These are phyloP conservation scores for Carex scoparia DNA, from an alignment of 176 grass and related monocot genomes.

Conservation along the genomic window DNA sequence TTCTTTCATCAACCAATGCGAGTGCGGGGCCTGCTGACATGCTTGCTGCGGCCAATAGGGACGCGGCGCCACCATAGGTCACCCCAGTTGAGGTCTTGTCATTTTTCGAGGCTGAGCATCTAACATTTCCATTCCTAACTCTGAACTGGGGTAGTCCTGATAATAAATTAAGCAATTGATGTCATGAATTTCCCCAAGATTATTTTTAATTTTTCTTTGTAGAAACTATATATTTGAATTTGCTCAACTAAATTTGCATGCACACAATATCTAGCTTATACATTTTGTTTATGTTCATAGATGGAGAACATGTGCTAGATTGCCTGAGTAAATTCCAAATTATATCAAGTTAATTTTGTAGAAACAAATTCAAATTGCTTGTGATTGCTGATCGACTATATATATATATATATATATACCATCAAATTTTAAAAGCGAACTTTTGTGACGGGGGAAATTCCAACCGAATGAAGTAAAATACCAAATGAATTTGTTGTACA, in stretches of 20 bases:
- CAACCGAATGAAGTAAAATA: background rate
- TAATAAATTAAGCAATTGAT: background rate
- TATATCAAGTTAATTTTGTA: background rate
- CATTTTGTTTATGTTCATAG: background rate
- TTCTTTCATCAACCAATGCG: slow-evolving; percentile 89
- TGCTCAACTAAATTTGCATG: background rate
- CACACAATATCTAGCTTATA: background rate
- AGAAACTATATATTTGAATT: background rate
- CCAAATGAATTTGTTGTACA: background rate
- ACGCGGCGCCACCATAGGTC: slow-evolving; percentile 23
- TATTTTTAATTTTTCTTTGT: background rate
- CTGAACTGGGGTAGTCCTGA: slow-evolving; percentile 71
- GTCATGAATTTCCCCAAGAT: background rate
- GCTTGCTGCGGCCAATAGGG: slow-evolving; percentile 36
- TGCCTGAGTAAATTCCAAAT: background rate
- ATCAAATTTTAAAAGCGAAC: background rate
- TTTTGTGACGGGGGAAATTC: background rate
- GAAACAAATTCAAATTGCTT: background rate
- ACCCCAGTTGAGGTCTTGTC: slow-evolving; percentile 16
- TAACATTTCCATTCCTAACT: slow-evolving; percentile 43
- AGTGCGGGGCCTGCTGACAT: slow-evolving; percentile 51
- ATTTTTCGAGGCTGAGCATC: slow-evolving; percentile 61
- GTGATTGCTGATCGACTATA: background rate
- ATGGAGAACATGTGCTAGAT: background rate
- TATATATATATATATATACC: background rate